These are phyloP conservation scores for Elsinoe necatrix DNA, from an alignment of 2,329 filamentous ascomycete species.

Conservation along the genomic window DNA sequence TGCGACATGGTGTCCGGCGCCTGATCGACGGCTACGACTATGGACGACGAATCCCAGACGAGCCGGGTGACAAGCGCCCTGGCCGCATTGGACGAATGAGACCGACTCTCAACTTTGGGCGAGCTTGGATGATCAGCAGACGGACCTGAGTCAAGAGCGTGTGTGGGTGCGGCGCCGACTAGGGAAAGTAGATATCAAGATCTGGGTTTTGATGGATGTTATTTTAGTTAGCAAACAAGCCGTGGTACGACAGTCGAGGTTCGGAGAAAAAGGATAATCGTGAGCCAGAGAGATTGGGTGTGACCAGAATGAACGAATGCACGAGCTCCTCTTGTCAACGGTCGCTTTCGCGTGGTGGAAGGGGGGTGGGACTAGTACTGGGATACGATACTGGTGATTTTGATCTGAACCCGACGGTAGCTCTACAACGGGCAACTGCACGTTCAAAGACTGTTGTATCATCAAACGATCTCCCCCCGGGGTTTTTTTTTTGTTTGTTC, in stretches of 20 bases:
- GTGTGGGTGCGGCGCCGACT: constrained; percentile 5
- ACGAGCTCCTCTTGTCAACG: constrained; percentile 9
- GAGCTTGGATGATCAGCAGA: constrained; percentile 8
- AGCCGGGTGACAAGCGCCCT: constrained; percentile 14
- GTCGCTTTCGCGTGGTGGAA: not conserved
- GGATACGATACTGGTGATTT: not conserved
- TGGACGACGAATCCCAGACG: constrained; percentile 8
- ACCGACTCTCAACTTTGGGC: not conserved
- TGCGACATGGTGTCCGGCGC: constrained; percentile 13
- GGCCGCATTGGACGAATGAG: constrained; percentile 15
- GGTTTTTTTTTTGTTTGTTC: not conserved
- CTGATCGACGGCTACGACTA: constrained; percentile 14
- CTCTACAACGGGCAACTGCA: not conserved
- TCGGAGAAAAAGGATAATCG: not conserved
- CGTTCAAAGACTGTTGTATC: not conserved
- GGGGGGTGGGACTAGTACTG: not conserved
- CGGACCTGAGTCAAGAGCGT: not conserved
- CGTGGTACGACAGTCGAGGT: constrained; percentile 2
- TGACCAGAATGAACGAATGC: not conserved
- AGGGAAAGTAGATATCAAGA: not conserved
- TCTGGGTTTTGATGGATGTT: constrained; percentile 3
- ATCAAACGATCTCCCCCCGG: not conserved
- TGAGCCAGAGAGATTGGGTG: not conserved
- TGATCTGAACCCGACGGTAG: too few relatives aligned
- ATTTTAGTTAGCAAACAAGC: not conserved